Percentiles rank a stretch among this genome's conserved stretches.
Conservation (phyloP, 139 green algal genomes). For the Chara braunii region DNA sequence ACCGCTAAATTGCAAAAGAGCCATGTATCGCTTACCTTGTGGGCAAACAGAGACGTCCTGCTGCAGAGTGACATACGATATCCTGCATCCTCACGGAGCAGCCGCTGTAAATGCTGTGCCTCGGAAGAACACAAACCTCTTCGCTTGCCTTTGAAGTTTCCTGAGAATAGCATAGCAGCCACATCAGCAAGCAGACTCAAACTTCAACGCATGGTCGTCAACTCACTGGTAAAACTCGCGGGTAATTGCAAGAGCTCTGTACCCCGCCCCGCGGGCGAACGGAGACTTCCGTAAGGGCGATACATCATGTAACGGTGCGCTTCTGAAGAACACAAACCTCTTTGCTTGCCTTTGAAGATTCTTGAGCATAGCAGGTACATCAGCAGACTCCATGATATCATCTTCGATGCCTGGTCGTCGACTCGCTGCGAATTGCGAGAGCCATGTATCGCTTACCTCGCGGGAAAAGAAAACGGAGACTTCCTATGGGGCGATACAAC, state of each 20-base stretch:
- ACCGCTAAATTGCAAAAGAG: no score
- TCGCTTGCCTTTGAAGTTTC: not conserved
- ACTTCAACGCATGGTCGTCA: no score
- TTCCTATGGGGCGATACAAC: not conserved
- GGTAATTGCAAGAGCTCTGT: not conserved
- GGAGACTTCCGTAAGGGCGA: not conserved
- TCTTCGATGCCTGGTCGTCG: no score
- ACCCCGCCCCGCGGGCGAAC: conserved; percentile 1
- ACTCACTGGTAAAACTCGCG: no score
- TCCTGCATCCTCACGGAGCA: no score
- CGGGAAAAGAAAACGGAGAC: not conserved
- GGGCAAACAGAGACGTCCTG: not conserved
- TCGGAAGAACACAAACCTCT: conserved; percentile 8
- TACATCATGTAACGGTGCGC: not conserved
- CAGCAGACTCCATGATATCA: not conserved
- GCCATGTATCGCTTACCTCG: conserved; percentile 2
- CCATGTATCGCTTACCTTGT: not conserved
- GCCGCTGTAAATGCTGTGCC: no score
- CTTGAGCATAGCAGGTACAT: not conserved
- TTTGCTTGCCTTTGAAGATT: not conserved
- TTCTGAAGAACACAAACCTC: conserved; percentile 8
- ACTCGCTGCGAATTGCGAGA: no score
- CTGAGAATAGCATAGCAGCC: conserved; percentile 5
- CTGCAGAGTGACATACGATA: no score
- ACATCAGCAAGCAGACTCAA: no score